Conservation (phyloP, 306 rosid species). For the Purshia tridentata region DNA sequence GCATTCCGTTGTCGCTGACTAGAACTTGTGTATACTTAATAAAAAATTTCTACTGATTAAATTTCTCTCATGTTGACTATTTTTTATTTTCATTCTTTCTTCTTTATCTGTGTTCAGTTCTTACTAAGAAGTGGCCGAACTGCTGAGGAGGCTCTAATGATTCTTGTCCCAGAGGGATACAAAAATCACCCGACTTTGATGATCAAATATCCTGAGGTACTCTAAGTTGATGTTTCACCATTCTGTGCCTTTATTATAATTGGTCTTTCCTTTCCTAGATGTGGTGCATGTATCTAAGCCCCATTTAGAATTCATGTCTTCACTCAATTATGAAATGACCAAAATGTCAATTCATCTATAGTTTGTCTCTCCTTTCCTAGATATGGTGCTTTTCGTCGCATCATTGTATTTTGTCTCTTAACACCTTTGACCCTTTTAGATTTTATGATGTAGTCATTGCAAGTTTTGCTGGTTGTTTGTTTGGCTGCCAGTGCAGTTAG, state of each 20-base stretch:
- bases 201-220: constrained; percentile 95
- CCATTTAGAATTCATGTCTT: too few species aligned
- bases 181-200: constrained; percentile 89
- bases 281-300: neutral
- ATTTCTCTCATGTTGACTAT: neutral
- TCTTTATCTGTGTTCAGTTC: constrained; percentile 48
- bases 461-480: neutral
- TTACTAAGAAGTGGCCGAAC: constrained; percentile 87
- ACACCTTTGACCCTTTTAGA: neutral
- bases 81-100: constrained; percentile 14
- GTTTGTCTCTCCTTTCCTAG: neutral
- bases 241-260: neutral
- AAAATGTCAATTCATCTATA: too few species aligned
- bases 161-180: constrained; percentile 99
- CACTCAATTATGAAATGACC: too few species aligned
- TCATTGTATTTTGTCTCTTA: constrained; percentile 1
- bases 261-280: neutral
- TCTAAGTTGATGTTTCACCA: constrained; percentile 1
- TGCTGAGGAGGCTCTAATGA: constrained; percentile 96
- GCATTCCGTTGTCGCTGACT: neutral
- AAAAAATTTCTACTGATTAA: neutral
- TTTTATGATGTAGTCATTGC: neutral
- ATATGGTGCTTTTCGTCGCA: neutral
- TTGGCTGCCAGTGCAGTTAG: neutral
- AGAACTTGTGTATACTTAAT: neutral